Conservation (phyloP, 2,329 filamentous ascomycete genomes). For the Thermothelomyces thermophilus region DNA sequence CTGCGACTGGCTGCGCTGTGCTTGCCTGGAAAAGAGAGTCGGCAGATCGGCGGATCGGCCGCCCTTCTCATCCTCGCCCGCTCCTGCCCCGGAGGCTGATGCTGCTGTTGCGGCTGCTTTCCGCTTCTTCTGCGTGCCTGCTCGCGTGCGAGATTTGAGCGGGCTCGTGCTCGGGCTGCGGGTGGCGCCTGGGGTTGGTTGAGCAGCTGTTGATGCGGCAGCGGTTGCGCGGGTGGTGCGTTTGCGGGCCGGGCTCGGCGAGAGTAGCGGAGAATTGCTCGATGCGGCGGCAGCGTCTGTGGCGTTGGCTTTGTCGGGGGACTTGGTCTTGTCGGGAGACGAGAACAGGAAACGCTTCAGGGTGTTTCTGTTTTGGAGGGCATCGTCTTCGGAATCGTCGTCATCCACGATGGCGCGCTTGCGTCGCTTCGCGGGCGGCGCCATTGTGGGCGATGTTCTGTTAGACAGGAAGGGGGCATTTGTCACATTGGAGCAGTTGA, state of each 20-base stretch:
- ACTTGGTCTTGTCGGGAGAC: conserved; percentile 38
- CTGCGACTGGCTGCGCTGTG: conserved; percentile 34
- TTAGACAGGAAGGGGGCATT: conserved; percentile 16
- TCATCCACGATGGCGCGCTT: conserved; percentile 24
- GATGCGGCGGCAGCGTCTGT: background rate
- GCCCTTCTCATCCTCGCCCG: conserved; percentile 36
- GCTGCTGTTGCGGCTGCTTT: conserved; percentile 32
- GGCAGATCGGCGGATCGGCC: conserved; percentile 51
- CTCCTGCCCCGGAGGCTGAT: conserved; percentile 25
- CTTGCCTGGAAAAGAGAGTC: conserved; percentile 56
- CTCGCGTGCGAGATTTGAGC: conserved; percentile 33
- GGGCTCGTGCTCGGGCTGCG: conserved; percentile 41
- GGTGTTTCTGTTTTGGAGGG: conserved; percentile 32
- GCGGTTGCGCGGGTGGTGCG: conserved; percentile 21
- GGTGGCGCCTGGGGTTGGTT: conserved; percentile 11
- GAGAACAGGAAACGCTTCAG: conserved; percentile 48
- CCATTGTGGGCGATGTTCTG: conserved; percentile 36
- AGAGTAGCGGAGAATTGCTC: conserved; percentile 22
- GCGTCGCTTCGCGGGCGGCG: conserved; percentile 45
- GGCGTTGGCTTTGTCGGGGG: background rate
- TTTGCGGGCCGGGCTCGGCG: conserved; percentile 36
- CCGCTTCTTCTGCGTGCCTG: conserved; percentile 20
- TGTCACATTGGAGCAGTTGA: conserved; percentile 9
- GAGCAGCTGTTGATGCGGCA: conserved; percentile 20
- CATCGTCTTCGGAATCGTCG: conserved; percentile 19